Percentiles rank a stretch among this genome's conserved stretches.
These are phyloP conservation scores for Hericium alpestre DNA, from an alignment of 768 basidiomycete species.

Conservation along the genomic window DNA sequence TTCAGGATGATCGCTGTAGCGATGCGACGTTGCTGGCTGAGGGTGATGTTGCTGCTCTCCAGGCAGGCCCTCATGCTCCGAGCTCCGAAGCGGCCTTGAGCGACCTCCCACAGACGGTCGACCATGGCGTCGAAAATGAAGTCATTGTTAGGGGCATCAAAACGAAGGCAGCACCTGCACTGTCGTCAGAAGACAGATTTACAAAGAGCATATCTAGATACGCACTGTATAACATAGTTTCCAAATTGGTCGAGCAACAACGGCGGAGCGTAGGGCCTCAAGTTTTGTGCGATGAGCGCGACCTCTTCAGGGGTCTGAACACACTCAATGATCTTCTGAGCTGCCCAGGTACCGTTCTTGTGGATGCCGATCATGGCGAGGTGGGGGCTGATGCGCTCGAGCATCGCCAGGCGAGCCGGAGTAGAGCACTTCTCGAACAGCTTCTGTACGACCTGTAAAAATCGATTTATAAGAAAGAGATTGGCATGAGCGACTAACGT, in stretches of 20 bases:
- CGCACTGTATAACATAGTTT: conserved; percentile 88
- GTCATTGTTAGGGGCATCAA: conserved; percentile 80
- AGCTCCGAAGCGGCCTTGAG: conserved; percentile 95
- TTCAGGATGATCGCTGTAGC: conserved; percentile 92
- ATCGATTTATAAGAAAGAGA: background rate
- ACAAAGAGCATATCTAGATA: conserved; percentile 7
- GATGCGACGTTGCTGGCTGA: conserved; percentile 90
- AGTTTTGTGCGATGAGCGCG: conserved; percentile 70
- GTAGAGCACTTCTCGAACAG: conserved; percentile 85
- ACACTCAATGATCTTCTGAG: conserved; percentile 98
- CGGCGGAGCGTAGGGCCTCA: conserved; percentile 87
- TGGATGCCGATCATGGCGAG: conserved; percentile 97
- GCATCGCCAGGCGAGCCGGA: conserved; percentile 72
- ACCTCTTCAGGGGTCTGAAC: conserved; percentile 83
- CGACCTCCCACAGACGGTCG: conserved; percentile 97
- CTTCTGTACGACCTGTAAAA: conserved; percentile 75
- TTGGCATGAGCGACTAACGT: background rate
- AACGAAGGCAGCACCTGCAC: conserved; percentile 79
- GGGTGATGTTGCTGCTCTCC: conserved; percentile 77
- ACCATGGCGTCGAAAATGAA: conserved; percentile 98
- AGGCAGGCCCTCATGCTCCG: conserved; percentile 96
- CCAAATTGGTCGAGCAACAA: conserved; percentile 90
- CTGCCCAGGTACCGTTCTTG: conserved; percentile 99
- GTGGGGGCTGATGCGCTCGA: conserved; percentile 88
- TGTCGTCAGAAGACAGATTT: background rate